Conservation (phyloP, 2,329 filamentous ascomycete species). For the Fusarium paranaense region DNA sequence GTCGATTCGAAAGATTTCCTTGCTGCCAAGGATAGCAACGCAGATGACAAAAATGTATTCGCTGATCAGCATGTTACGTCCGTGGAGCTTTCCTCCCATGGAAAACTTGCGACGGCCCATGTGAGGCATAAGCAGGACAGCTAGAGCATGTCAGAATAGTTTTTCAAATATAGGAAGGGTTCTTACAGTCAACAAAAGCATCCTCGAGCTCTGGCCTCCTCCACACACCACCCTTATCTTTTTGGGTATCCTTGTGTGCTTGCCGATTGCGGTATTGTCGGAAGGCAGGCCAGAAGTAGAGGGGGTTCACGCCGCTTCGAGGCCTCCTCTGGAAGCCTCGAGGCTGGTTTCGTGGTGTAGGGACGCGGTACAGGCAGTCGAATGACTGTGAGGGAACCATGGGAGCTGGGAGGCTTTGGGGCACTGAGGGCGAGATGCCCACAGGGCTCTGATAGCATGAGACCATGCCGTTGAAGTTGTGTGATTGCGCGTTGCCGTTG, state of each 20-base stretch:
- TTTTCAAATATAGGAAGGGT: not conserved
- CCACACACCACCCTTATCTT: conserved; percentile 70
- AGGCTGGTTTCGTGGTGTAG: conserved; percentile 52
- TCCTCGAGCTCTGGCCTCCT: conserved; percentile 68
- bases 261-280: conserved; percentile 74
- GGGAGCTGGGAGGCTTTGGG: conserved; percentile 62
- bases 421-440: conserved; percentile 57
- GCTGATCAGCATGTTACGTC: conserved; percentile 77
- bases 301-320: conserved; percentile 64
- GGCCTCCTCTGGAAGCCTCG: conserved; percentile 48
- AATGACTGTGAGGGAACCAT: conserved; percentile 63
- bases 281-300: conserved; percentile 72
- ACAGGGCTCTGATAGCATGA: conserved; percentile 59
- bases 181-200: conserved; percentile 75
- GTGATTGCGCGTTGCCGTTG: conserved; percentile 63
- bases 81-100: conserved; percentile 72
- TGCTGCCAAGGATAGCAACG: conserved; percentile 53
- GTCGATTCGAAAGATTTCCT: conserved; percentile 57
- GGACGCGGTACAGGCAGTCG: conserved; percentile 54
- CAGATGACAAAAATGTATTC: conserved; percentile 70
- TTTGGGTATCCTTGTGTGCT: conserved; percentile 69
- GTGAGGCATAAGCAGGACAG: conserved; percentile 72
- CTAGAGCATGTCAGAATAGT: conserved; percentile 53
- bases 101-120: conserved; percentile 76
- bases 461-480: conserved; percentile 55